Conservation (phyloP, 2,329 filamentous ascomycete species). For the Parasarocladium wereldwijsianum region DNA sequence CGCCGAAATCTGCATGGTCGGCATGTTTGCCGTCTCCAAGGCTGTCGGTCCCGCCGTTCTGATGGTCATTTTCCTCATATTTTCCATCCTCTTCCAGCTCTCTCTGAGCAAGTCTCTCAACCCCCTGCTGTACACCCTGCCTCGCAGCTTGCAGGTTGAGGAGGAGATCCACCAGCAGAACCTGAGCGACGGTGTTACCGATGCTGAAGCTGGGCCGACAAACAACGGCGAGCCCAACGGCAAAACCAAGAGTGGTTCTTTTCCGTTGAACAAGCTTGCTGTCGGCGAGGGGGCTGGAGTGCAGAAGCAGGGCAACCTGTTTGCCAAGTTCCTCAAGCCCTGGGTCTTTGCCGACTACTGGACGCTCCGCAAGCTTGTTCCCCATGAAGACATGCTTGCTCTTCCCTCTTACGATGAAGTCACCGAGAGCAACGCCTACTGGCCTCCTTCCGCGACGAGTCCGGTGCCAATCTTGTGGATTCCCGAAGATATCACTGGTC, state of each 20-base stretch:
- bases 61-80: slow-evolving; percentile 61
- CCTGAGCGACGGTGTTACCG: slow-evolving; percentile 11
- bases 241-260: slow-evolving; percentile 15
- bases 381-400: slow-evolving; percentile 32
- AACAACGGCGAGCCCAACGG: slow-evolving; percentile 8
- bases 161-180: slow-evolving; percentile 22
- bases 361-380: slow-evolving; percentile 56
- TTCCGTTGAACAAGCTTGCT: slow-evolving; percentile 8
- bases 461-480: slow-evolving; percentile 58
- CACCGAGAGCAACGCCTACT: slow-evolving; percentile 53
- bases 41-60: slow-evolving; percentile 57
- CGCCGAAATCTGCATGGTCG: slow-evolving; percentile 64
- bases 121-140: slow-evolving; percentile 58
- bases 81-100: slow-evolving; percentile 63
- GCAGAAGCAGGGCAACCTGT: slow-evolving; percentile 34
- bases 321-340: slow-evolving; percentile 54
- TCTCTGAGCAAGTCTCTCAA: slow-evolving; percentile 54
- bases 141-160: slow-evolving; percentile 40
- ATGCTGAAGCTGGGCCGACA: slow-evolving; percentile 10
- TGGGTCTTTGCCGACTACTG: slow-evolving; percentile 62
- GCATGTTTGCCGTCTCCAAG: slow-evolving; percentile 59
- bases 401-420: slow-evolving; percentile 44
- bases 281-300: slow-evolving; percentile 9
- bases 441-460: slow-evolving; percentile 51
- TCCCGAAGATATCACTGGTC: slow-evolving; percentile 52